Evolutionary conservation across 1,139 yeast species (phyloP), one percentile per base, ranked within the genome.

Genomic region (Pichia sorboxylosa): DNA sequence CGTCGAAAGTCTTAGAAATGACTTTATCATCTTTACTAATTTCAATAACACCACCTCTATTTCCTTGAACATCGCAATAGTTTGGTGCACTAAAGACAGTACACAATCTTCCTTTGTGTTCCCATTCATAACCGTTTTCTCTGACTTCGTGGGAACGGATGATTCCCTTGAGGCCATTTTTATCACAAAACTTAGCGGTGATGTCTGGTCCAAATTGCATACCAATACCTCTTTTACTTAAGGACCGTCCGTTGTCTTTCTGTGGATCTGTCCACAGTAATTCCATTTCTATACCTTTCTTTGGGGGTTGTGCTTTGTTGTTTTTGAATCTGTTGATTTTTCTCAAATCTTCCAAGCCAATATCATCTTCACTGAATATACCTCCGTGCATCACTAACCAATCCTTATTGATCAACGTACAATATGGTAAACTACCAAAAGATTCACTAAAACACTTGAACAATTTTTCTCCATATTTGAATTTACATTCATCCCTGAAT

Each of bases 231-330:
- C 99, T 72, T 58, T 85, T 85, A 17, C 94, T 81, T 4, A 93
- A 84, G 1, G 85, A 73, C 31, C 94, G 68, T 11, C 98, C 98
- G 13, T 69, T 61, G 9, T 58, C 64, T 0, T 65, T 63, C 54
- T 85, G 96, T 1, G 99, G 99, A 54, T 90, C 99, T 0, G 97
- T 83, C 99, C 99, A 90, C 39, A 90, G 64, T 54, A 92, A 66
- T 52, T 90, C 98, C 96, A 87, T 90, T 55, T 92, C 93, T 30
- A 84, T 63, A 8, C 98, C 98, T 37, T 80, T 85, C 45, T 77
- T 70, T 28, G 94, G 92, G 14, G 96, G 96, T 58, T 85, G 96
- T 10, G 8, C 13, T 11, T 23, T 23, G 13, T 23, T 7, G 13
- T 32, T 25, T 3, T 69, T 69, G 54, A 75, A 72, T 42, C 95